Percentiles rank a stretch among this genome's conserved stretches.
phyloP scores from a whole-genome alignment of 768 basidiomycete species.

The Fistulinella prunicolor region DNA sequence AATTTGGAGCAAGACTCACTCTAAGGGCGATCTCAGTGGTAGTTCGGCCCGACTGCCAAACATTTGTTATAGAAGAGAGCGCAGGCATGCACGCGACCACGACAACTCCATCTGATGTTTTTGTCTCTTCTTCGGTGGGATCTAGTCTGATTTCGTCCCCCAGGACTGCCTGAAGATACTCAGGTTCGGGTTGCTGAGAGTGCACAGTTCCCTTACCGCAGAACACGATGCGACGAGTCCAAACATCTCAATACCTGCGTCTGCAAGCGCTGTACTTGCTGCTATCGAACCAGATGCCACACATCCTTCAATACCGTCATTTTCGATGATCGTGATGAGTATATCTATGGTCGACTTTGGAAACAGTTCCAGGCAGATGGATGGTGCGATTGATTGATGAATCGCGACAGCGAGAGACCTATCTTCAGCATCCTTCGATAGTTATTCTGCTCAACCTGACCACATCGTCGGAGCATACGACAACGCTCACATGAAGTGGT shows the following conservation, averaged over 20 bases:
- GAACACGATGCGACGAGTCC: conserved; percentile 86
- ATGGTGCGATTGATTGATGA: conserved; percentile 79
- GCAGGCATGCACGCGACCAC: conserved; percentile 87
- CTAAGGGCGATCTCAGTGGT: conserved; percentile 47
- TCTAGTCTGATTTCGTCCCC: conserved; percentile 70
- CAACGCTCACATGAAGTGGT: conserved; percentile 73
- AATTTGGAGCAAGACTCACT: conserved; percentile 45
- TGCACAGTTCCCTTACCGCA: conserved; percentile 48
- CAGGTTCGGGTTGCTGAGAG: background rate
- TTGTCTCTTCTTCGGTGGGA: conserved; percentile 70
- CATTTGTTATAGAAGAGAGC: conserved; percentile 71
- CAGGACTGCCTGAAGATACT: conserved; percentile 47
- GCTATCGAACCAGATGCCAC: conserved; percentile 85
- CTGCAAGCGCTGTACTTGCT: conserved; percentile 85
- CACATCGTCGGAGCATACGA: background rate
- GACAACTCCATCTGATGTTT: conserved; percentile 58
- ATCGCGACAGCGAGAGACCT: conserved; percentile 78
- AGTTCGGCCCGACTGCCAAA: conserved; percentile 83
- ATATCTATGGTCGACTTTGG: conserved; percentile 95
- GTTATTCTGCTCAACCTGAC: conserved; percentile 3
- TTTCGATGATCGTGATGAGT: conserved; percentile 85
- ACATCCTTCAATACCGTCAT: conserved; percentile 88
- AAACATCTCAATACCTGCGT: conserved; percentile 89
- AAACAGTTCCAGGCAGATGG: conserved; percentile 83
- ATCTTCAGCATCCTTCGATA: conserved; percentile 89